Percentiles rank a stretch among this genome's conserved stretches.
Conservation (phyloP, 768 basidiomycete genomes). For the Russula sp. region DNA sequence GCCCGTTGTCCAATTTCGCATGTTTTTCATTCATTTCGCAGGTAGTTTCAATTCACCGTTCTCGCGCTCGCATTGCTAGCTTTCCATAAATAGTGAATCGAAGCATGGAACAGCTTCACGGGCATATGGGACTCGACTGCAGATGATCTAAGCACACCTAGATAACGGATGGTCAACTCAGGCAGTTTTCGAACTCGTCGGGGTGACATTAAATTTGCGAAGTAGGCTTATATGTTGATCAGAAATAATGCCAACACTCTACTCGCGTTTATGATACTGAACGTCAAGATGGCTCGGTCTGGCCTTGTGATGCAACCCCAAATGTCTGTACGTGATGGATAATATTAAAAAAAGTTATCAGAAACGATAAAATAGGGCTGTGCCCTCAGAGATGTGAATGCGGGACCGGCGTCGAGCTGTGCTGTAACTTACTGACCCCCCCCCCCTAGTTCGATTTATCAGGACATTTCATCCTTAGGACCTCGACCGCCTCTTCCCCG, state of each 20-base stretch:
- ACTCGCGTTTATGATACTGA: background rate
- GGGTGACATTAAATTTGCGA: background rate
- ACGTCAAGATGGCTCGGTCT: background rate
- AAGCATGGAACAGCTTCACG: background rate
- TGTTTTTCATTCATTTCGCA: conserved; percentile 3
- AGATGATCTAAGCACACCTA: background rate
- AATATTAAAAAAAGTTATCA: background rate
- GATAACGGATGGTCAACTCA: background rate
- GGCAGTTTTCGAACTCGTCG: background rate
- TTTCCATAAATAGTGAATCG: background rate
- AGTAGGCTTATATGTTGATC: background rate
- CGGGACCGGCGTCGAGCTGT: background rate
- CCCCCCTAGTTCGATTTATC: background rate
- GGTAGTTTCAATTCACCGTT: background rate
- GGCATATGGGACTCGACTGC: background rate
- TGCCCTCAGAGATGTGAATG: background rate
- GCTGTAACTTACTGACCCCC: background rate
- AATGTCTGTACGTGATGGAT: background rate
- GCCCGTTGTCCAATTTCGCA: background rate
- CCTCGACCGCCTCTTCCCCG: conserved; percentile 6
- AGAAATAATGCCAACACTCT: background rate
- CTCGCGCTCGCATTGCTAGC: background rate
- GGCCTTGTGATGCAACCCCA: background rate
- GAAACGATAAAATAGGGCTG: background rate
- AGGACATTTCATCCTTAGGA: background rate